phyloP scores from a whole-genome alignment of 768 basidiomycete species.

The Leccinum incarnatum region DNA sequence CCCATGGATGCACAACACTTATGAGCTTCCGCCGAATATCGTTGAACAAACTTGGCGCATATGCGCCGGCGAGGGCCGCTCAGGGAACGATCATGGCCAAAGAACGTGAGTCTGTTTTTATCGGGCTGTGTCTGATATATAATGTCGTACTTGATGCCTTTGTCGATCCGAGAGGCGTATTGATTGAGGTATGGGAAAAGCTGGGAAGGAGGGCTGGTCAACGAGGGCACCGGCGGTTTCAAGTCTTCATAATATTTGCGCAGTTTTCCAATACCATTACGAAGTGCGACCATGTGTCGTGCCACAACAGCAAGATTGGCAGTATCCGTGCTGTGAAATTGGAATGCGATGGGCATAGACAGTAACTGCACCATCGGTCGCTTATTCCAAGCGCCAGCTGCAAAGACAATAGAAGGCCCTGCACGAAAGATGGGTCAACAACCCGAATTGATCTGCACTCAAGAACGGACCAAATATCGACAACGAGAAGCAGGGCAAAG shows the following conservation, averaged over 20 bases:
- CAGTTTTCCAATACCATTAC: background rate
- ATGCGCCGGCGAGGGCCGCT: slow-evolving; percentile 5
- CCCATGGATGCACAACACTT: slow-evolving; percentile 16
- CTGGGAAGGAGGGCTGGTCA: background rate
- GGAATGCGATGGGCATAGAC: slow-evolving; percentile 7
- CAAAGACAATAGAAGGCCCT: slow-evolving; percentile 30
- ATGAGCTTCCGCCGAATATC: slow-evolving; percentile 29
- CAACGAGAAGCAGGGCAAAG: no score
- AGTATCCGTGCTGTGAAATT: slow-evolving; percentile 13
- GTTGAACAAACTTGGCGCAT: slow-evolving; percentile 18
- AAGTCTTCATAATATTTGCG: slow-evolving; percentile 20
- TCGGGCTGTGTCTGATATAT: slow-evolving; percentile 12
- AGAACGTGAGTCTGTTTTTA: slow-evolving; percentile 7
- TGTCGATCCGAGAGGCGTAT: slow-evolving; percentile 9
- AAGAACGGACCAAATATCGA: background rate
- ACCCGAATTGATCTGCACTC: background rate
- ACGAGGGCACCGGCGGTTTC: background rate
- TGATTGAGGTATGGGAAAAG: slow-evolving; percentile 3
- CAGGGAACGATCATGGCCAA: slow-evolving; percentile 7
- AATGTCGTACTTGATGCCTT: slow-evolving; percentile 7
- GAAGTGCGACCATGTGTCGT: background rate
- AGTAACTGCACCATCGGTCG: slow-evolving; percentile 12
- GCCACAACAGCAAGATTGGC: background rate
- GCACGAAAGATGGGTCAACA: background rate
- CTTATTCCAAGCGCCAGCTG: slow-evolving; percentile 26